These are phyloP conservation scores for Phyllosticta citriasiana DNA, from an alignment of 2,329 filamentous ascomycete genomes.

Conservation along the genomic window DNA sequence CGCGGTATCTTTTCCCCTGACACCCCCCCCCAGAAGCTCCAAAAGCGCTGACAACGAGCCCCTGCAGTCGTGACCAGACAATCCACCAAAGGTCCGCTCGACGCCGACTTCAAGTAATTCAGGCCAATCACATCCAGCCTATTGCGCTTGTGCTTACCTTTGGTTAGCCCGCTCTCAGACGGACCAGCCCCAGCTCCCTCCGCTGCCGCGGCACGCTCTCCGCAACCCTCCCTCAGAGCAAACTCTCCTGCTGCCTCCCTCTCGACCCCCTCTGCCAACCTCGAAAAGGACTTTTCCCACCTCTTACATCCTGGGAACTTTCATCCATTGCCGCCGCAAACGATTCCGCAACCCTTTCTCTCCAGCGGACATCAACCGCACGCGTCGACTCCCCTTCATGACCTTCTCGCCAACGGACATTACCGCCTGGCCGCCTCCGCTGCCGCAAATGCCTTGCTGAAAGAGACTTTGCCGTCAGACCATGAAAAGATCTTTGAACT, in stretches of 20 bases:
- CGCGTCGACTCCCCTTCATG: conserved; percentile 51
- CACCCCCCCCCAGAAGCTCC: neutral
- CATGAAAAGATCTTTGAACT: conserved; percentile 61
- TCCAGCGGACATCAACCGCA: conserved; percentile 53
- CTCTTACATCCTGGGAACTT: conserved; percentile 73
- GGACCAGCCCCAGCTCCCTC: conserved; percentile 5
- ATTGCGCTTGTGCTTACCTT: conserved; percentile 16
- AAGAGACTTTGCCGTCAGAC: conserved; percentile 43
- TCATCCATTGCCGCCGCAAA: conserved; percentile 61
- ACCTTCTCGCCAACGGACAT: conserved; percentile 61
- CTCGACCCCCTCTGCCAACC: conserved; percentile 15
- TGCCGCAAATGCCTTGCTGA: conserved; percentile 51
- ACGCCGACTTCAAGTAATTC: conserved; percentile 54
- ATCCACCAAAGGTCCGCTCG: conserved; percentile 69
- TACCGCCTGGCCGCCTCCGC: conserved; percentile 70
- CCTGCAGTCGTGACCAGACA: conserved; percentile 53
- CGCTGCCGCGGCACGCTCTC: neutral
- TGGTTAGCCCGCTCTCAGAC: conserved; percentile 26
- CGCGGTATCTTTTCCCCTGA: conserved; percentile 15
- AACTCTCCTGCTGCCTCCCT: conserved; percentile 10
- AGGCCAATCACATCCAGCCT: conserved; percentile 14
- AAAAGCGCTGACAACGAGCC: conserved; percentile 2
- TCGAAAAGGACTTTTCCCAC: conserved; percentile 64
- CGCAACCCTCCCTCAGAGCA: conserved; percentile 5
- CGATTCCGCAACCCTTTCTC: conserved; percentile 56